Base-by-base conservation (phyloP, 179 eudicot species). In the Beta lomatogona region DNA sequence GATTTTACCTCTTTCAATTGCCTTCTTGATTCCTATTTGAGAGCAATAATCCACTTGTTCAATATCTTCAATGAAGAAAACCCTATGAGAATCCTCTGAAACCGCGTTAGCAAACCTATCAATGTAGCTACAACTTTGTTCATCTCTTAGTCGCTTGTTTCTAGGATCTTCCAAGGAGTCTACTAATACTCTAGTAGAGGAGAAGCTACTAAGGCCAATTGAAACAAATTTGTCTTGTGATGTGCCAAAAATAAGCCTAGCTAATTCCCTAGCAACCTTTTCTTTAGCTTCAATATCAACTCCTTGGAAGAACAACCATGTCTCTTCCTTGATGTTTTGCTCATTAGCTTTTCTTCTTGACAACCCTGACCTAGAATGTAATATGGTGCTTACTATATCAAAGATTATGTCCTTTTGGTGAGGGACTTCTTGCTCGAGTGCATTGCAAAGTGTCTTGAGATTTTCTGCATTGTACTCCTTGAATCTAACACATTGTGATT, bases 221-320 rank as follows among this genome's bases (percentile, higher is more conserved):
- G 90, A 60, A 9, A 79, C 77, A 50, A 88, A 89, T 66, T 83
- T 91, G 28, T 86, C 86, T 44, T 82, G 75, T 21, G 93, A 73
- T 41, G 93, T 28, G 0, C 91, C 93, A 69, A 91, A 91, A 48
- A 91, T 82, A 22, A 87, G 79, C 77, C 75, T 86, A 50, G 94
- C 93, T 69, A 91, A 78, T 71, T 90, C 93, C 81, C 81, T 89
- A 10, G 91, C 89, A 48, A 91, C 75, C 83, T 84, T 85, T 82
- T 87, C 91, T 79, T 91, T 91, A n/a, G 84, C 88, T 80, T 78
- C 85, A 0, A 70, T 69, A 67, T 91, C 93, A 41, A 65, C 73
- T 3, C 94, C 94, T 77, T 83, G 89, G 82, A 90, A 90, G 44
- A 89, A 83, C 73, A 91, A 81, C 93, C 94, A 91, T 36, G 94